phyloP scores from a whole-genome alignment of 441 rosid genomes.

The Mallotus japonicus region DNA sequence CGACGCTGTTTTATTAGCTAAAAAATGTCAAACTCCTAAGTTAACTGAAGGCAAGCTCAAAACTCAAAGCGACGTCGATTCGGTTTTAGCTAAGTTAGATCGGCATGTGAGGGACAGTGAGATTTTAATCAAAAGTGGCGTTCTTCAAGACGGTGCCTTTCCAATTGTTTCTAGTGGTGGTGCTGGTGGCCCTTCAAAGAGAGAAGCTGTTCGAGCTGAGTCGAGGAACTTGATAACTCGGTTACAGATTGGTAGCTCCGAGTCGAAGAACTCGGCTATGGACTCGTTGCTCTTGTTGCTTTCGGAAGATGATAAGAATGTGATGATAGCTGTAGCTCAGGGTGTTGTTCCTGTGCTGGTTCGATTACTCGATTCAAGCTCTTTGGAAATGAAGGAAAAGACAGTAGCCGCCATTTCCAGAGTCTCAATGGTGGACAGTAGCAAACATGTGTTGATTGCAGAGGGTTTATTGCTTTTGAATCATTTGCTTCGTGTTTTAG shows the following conservation, averaged over 20 bases:
- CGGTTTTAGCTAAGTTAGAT: conserved; percentile 62
- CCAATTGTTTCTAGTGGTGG: conserved; percentile 1
- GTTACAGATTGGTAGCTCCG: conserved; percentile 71
- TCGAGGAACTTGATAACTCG: conserved; percentile 64
- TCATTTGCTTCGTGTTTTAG: conserved; percentile 71
- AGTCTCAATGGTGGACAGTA: conserved; percentile 71
- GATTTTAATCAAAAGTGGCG: conserved; percentile 61
- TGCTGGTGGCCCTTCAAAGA: conserved; percentile 42
- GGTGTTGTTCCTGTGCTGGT: conserved; percentile 83
- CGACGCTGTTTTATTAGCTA: conserved; percentile 48
- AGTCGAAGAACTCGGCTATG: conserved; percentile 72
- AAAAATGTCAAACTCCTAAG: conserved; percentile 43
- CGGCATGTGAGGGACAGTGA: conserved; percentile 66
- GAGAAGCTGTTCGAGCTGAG: conserved; percentile 63
- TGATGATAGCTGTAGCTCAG: conserved; percentile 81
- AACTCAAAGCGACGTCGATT: conserved; percentile 86
- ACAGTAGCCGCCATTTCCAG: conserved; percentile 65
- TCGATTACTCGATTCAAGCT: conserved; percentile 66
- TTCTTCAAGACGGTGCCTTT: conserved; percentile 38
- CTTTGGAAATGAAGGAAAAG: conserved; percentile 67
- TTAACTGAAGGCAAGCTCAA: conserved; percentile 74
- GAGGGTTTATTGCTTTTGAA: conserved; percentile 76
- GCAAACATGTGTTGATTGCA: conserved; percentile 68
- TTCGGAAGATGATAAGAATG: conserved; percentile 78
- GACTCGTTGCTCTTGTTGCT: conserved; percentile 54